Base-by-base conservation (phyloP, 2,329 filamentous ascomycete genomes). In the Ampelomyces quisqualis region DNA sequence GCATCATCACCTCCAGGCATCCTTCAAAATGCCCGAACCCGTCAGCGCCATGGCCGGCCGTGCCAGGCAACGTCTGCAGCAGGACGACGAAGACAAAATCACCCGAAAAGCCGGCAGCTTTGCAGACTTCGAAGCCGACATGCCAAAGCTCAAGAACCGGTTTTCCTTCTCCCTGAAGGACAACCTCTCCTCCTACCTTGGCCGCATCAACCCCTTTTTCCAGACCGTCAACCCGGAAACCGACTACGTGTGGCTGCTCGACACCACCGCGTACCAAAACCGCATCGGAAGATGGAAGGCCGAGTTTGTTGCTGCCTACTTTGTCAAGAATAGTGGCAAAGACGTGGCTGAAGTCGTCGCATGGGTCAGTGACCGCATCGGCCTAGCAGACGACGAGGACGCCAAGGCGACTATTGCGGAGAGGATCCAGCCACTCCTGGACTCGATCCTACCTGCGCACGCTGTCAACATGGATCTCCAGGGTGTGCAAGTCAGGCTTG, bases 171-270 rank as follows among this genome's bases (percentile, higher is more conserved):
- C 60, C 4, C 40, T 69, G 42, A 63, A 67, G 53, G 68, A 70
- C 57, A 69, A 63, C 45, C 43, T 70, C 17, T 55, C 60, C 3
- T 69, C 65, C 10, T 69, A 68, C 36, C 59, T 71, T n/a, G 68
- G 68, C 19, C 55, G 58, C 23, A 54, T 49, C 13, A 71, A 71
- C 37, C 68, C 68, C 1, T 68, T 70, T 49, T 62, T 50, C 38
- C 42, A 53, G 7, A 34, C 49, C 22, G 78, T 88, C 32, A 77
- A 81, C 39, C 73, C 76, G 11, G 70, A 79, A n/a, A 67, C 74
- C 34, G 86, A 95, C 64, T 81, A 80, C 10, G 82, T 96, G 27
- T 96, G 91, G 91, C 73, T 96, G 6, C 75, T 96, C 33, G 90
- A 97, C 72, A 95, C 93, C 60, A 91, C 87, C 2, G 90, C 90